Percentiles rank a stretch among this genome's conserved stretches.
phyloP scores from a whole-genome alignment of 2,329 filamentous ascomycete genomes.

The Xylaria sp. region DNA sequence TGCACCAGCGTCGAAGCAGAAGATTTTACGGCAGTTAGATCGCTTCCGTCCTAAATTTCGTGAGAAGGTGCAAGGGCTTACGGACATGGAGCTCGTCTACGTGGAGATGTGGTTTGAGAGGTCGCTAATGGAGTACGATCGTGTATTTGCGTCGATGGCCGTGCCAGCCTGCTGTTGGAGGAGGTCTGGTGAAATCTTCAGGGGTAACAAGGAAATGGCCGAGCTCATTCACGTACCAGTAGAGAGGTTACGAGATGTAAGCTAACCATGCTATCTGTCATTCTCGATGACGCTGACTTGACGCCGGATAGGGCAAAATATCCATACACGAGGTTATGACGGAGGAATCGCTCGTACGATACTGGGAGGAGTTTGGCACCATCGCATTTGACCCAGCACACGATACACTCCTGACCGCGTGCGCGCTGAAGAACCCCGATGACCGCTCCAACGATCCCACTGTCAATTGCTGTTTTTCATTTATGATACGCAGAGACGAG shows the following conservation, averaged over 20 bases:
- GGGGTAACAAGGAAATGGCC: slow-evolving; percentile 98
- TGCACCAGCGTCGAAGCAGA: slow-evolving; percentile 82
- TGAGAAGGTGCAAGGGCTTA: slow-evolving; percentile 91
- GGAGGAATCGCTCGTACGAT: slow-evolving; percentile 93
- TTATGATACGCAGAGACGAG: slow-evolving; percentile 93
- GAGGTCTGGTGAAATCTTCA: slow-evolving; percentile 94
- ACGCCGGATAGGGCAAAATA: slow-evolving; percentile 78
- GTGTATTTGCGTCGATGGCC: slow-evolving; percentile 98
- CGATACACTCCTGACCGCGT: slow-evolving; percentile 94
- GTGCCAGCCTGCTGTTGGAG: slow-evolving; percentile 98
- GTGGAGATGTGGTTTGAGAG: slow-evolving; percentile 99
- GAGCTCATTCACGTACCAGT: slow-evolving; percentile 94
- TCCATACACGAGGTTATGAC: slow-evolving; percentile 95
- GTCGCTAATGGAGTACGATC: slow-evolving; percentile 96
- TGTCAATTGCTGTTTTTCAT: slow-evolving; percentile 96
- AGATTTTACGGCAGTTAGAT: slow-evolving; percentile 91
- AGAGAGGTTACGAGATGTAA: slow-evolving; percentile 87
- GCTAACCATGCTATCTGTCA: slow-evolving; percentile 51
- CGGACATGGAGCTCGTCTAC: slow-evolving; percentile 91
- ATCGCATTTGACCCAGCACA: slow-evolving; percentile 96
- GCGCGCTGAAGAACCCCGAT: slow-evolving; percentile 85
- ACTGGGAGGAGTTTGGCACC: slow-evolving; percentile 99
- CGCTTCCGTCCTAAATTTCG: slow-evolving; percentile 95
- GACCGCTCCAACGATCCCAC: slow-evolving; percentile 75
- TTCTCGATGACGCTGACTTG: slow-evolving; percentile 23